A percentile compares a stretch with the other conserved stretches of the same genome.
These are phyloP conservation scores for Cyclotella kingstonii DNA, from an alignment of 108 stramenopile genomes.

Conservation along the genomic window DNA sequence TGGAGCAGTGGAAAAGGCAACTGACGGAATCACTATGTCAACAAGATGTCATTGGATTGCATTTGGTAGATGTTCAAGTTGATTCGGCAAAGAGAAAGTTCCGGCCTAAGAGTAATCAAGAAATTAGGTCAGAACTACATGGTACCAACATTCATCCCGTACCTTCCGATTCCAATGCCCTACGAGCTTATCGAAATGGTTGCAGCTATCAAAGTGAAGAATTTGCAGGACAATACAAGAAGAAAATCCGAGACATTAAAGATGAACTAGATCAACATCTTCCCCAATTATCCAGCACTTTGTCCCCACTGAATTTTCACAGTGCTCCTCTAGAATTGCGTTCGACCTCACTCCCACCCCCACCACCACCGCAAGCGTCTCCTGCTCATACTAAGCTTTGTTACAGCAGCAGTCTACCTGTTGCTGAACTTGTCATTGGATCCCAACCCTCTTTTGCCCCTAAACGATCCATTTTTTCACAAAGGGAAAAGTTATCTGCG, in stretches of 20 bases:
- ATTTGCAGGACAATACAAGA: not conserved
- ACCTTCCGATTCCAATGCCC: too few relatives aligned
- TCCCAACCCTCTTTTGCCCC: too few relatives aligned
- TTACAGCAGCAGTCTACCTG: not conserved
- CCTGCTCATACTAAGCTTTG: constrained; percentile 6
- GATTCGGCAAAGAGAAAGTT: constrained; percentile 16
- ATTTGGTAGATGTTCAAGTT: constrained; percentile 35
- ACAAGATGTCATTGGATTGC: constrained; percentile 30
- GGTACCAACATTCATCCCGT: not conserved
- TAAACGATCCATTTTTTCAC: constrained; percentile 33
- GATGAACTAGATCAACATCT: constrained; percentile 10
- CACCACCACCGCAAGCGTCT: constrained; percentile 12
- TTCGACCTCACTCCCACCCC: constrained; percentile 1
- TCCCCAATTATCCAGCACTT: constrained; percentile 6
- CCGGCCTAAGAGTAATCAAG: not conserved
- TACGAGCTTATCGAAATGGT: too few relatives aligned
- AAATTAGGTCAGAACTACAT: not conserved
- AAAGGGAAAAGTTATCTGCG: constrained; percentile 16
- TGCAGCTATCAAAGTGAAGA: too few relatives aligned
- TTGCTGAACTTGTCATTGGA: too few relatives aligned
- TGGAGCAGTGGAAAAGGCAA: constrained; percentile 7
- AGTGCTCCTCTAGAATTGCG: not conserved
- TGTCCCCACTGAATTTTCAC: not conserved
- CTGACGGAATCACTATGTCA: constrained; percentile 12
- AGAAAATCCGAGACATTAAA: constrained; percentile 15